Percentiles rank a stretch among this genome's conserved stretches.
phyloP scores from a whole-genome alignment of 2,329 filamentous ascomycete species.

The Talaromyces albobiverticillius region DNA sequence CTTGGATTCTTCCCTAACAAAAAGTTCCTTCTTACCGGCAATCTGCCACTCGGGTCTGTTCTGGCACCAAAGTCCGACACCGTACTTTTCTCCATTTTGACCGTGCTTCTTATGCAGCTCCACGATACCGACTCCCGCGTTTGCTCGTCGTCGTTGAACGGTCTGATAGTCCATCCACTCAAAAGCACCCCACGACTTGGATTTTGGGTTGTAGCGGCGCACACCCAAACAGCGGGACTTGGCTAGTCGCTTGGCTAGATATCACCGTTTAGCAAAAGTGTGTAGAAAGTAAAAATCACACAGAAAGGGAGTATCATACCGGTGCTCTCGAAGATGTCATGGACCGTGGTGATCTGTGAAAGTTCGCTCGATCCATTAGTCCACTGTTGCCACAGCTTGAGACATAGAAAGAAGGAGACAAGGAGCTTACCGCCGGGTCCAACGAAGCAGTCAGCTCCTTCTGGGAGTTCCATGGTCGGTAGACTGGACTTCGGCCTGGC shows the following conservation, averaged over 20 bases:
- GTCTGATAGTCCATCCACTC: conserved; percentile 81
- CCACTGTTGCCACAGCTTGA: too few species aligned
- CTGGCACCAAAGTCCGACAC: conserved; percentile 80
- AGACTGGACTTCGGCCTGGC: conserved; percentile 70
- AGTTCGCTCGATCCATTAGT: not conserved
- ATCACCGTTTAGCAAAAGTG: not conserved
- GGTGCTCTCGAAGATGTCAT: conserved; percentile 75
- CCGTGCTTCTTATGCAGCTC: conserved; percentile 74
- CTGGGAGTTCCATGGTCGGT: conserved; percentile 76
- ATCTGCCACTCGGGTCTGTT: conserved; percentile 90
- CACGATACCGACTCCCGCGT: conserved; percentile 81
- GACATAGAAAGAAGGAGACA: too few species aligned
- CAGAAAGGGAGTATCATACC: conserved; percentile 28
- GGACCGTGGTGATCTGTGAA: conserved; percentile 59
- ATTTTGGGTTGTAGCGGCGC: conserved; percentile 72
- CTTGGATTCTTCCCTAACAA: too few species aligned
- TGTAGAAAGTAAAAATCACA: too few species aligned
- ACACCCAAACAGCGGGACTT: conserved; percentile 74
- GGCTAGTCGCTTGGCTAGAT: conserved; percentile 55
- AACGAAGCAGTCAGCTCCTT: conserved; percentile 70
- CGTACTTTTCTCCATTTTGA: conserved; percentile 64
- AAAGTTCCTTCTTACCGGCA: conserved; percentile 60
- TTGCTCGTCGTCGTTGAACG: conserved; percentile 73
- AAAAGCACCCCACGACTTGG: conserved; percentile 72
- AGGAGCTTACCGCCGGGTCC: conserved; percentile 64